Evolutionary conservation across 208 protist genomes (phyloP), one percentile per base, ranked within the genome.

Genomic region (Acanthamoeba sp.): DNA sequence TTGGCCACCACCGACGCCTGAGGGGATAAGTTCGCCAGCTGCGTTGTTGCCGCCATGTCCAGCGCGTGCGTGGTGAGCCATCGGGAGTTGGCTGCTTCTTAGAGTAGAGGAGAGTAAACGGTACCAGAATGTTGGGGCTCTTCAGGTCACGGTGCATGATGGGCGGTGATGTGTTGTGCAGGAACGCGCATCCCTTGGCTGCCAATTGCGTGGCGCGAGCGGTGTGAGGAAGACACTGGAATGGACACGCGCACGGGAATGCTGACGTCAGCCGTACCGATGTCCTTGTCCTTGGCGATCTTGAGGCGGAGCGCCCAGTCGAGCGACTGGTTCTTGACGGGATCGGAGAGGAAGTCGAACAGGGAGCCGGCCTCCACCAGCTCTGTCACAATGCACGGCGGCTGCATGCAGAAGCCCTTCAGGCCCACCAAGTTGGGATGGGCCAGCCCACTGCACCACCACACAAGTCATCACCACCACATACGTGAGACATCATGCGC

Each of bases 371-470:
- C 40, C 42, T 29, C 42, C 12, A 93, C 64, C 5, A 57, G 42
- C 45, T 93, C 88, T 1, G 88, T 93, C 38, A 93, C 88, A 78
- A 93, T 93, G 64, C 88, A 93, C n/a, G 88, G 88, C 55, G 88
- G 88, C 57, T 93, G 24, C 88, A 93, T 2, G 42, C 88, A 93
- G 66, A 93, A 93, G 7, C 88, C 88, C 9, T 22, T 1, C 38
- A 93, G 88, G 1, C 45, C 34, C 62, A 93, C 88, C 38, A 78
- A 27, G 45, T 93, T 93, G n/a, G 88, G 88, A 34, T 93, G 88
- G 2, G 55, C 38, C 62, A 93, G n/a, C 7, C 88, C 55, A 24
- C 88, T 93, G 84, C 34, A 6, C 24, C 16, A 22, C 6, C 34
- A 82, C 9, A 29, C 6, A 52, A 82, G 40, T 3, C 7, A 84